These are phyloP conservation scores for Nemania sp. DNA, from an alignment of 2,329 filamentous ascomycete species.

Conservation along the genomic window DNA sequence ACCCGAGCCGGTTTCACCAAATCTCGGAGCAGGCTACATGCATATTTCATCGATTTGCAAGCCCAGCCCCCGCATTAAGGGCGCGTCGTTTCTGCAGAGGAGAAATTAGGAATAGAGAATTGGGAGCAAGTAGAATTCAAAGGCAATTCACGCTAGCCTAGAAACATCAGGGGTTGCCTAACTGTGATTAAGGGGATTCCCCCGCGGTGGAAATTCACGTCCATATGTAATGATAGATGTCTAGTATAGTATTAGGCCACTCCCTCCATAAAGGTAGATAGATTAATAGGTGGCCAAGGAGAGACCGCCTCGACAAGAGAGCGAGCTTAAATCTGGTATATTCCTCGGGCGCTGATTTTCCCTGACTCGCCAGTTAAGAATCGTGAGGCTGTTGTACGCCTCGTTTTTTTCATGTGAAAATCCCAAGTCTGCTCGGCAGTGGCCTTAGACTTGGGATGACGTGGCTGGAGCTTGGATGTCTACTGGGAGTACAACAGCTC, in stretches of 20 bases:
- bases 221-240: background rate
- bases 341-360: background rate
- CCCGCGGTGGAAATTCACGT: too few species aligned
- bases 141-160: background rate
- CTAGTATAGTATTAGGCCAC: too few species aligned
- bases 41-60: slow-evolving; percentile 43
- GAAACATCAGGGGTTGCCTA: background rate
- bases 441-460: slow-evolving; percentile 47
- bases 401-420: background rate
- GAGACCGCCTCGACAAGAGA: background rate
- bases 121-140: background rate
- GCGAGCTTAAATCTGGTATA: background rate
- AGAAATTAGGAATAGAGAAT: background rate
- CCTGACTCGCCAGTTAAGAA: background rate
- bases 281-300: too few species aligned
- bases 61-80: slow-evolving; percentile 12
- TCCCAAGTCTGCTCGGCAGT: background rate
- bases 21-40: slow-evolving; percentile 49
- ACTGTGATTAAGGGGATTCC: background rate
- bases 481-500: slow-evolving; percentile 29
- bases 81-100: background rate
- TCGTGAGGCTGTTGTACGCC: slow-evolving; percentile 2
- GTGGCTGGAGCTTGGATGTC: slow-evolving; percentile 41
- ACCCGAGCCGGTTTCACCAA: slow-evolving; percentile 44
- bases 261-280: background rate